Percentiles rank a stretch among this genome's conserved stretches.
Evolutionary conservation across 2,329 filamentous ascomycete genomes (phyloP).

Genomic region (Didymosphaeria variabile): DNA sequence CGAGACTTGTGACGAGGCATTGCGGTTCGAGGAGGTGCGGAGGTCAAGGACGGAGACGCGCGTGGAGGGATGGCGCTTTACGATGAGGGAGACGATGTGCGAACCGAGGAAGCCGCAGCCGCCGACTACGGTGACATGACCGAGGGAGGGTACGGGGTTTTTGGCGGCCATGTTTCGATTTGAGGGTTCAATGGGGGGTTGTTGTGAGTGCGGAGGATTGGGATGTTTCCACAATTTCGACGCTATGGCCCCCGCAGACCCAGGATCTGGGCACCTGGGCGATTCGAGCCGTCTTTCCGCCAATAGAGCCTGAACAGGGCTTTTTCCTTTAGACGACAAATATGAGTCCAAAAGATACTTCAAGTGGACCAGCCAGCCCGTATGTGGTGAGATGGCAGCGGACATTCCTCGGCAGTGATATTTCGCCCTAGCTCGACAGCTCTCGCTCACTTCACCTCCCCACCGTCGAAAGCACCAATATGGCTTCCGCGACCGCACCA

Average conservation of each 20-base stretch:
- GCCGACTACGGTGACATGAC: conserved; percentile 59
- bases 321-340: neutral
- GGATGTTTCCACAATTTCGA: neutral
- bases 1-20: conserved; percentile 52
- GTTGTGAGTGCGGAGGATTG: conserved; percentile 2
- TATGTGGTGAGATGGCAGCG: neutral
- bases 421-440: conserved; percentile 3
- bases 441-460: neutral
- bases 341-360: no score
- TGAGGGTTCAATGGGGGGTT: conserved; percentile 27
- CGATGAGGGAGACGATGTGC: conserved; percentile 60
- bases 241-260: neutral
- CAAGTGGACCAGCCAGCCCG: neutral
- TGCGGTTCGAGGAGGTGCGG: conserved; percentile 52
- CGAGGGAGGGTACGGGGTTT: conserved; percentile 44
- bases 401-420: conserved; percentile 12
- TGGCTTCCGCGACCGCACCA: conserved; percentile 39
- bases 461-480: conserved; percentile 25
- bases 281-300: neutral
- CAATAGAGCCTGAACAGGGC: neutral
- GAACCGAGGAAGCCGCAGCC: conserved; percentile 62
- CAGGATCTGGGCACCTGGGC: conserved; percentile 4
- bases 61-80: conserved; percentile 50
- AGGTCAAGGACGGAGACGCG: conserved; percentile 60
- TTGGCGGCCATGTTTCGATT: conserved; percentile 17